Conservation (phyloP, 2,329 filamentous ascomycete species). For the Aspergillus latus region DNA sequence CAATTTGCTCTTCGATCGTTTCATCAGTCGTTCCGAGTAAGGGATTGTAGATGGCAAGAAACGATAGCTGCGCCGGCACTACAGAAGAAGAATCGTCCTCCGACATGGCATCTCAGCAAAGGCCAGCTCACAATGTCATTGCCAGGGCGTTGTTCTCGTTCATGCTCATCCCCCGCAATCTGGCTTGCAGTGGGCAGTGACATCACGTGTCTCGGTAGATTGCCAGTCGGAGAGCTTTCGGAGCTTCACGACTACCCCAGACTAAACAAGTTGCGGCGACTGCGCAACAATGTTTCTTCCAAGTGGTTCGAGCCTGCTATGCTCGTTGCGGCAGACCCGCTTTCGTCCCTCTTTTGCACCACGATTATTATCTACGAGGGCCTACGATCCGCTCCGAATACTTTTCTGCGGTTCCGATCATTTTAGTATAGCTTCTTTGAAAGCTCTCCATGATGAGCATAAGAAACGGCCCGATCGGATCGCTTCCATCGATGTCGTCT, state of each 20-base stretch:
- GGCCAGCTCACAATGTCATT: slow-evolving; percentile 16
- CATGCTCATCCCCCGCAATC: slow-evolving; percentile 11
- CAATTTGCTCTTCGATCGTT: slow-evolving; percentile 76
- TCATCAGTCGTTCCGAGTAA: slow-evolving; percentile 71
- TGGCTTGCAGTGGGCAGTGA: slow-evolving; percentile 26
- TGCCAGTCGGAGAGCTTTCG: slow-evolving; percentile 11
- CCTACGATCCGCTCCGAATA: slow-evolving; percentile 66
- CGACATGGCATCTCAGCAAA: slow-evolving; percentile 39
- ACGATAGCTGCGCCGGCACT: slow-evolving; percentile 80
- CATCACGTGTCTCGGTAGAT: slow-evolving; percentile 33
- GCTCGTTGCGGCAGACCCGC: slow-evolving; percentile 23
- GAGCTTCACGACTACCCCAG: slow-evolving; percentile 18
- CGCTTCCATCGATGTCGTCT: slow-evolving; percentile 79
- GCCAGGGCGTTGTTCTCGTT: slow-evolving; percentile 1
- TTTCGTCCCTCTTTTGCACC: slow-evolving; percentile 12
- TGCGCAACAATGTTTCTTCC: slow-evolving; percentile 27
- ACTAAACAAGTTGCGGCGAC: neutral
- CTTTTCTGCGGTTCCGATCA: slow-evolving; percentile 93
- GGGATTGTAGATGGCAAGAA: slow-evolving; percentile 94
- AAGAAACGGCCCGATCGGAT: slow-evolving; percentile 56
- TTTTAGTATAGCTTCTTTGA: slow-evolving; percentile 78
- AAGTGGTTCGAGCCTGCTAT: slow-evolving; percentile 23
- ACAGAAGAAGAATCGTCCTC: slow-evolving; percentile 43
- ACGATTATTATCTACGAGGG: slow-evolving; percentile 32
- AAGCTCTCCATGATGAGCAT: slow-evolving; percentile 65